Evolutionary conservation across 257 asterid genomes (phyloP).

Genomic region (Solanum phureja): DNA sequence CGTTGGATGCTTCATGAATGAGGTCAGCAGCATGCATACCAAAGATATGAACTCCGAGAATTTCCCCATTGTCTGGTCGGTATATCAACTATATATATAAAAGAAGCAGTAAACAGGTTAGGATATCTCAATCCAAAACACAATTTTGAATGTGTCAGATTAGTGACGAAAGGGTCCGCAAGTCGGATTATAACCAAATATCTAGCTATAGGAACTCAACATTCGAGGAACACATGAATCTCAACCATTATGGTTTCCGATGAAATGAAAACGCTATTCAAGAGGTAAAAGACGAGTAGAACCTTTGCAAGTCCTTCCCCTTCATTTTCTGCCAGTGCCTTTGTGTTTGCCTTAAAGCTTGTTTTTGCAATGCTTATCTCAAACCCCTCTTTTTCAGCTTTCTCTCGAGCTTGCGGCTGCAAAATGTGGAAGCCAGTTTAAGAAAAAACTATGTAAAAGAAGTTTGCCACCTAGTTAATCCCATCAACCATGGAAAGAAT

Average conservation of each 20-base stretch:
- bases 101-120: background rate
- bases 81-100: constrained; percentile 53
- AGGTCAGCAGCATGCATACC: constrained; percentile 96
- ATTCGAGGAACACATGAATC: background rate
- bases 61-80: constrained; percentile 87
- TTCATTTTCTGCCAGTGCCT: constrained; percentile 92
- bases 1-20: constrained; percentile 87
- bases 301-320: constrained; percentile 96
- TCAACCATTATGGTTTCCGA: background rate
- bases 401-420: constrained; percentile 93
- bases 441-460: background rate
- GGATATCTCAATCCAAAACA: background rate
- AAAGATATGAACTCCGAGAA: constrained; percentile 88
- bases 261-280: background rate
- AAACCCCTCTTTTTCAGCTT: constrained; percentile 81
- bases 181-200: background rate
- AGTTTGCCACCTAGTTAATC: background rate
- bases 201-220: background rate
- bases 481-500: background rate
- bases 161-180: background rate
- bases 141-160: background rate
- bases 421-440: background rate
- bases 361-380: constrained; percentile 73
- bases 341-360: constrained; percentile 89
- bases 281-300: background rate